Conservation (phyloP, 2,329 filamentous ascomycete genomes). For the Microsporum canis region DNA sequence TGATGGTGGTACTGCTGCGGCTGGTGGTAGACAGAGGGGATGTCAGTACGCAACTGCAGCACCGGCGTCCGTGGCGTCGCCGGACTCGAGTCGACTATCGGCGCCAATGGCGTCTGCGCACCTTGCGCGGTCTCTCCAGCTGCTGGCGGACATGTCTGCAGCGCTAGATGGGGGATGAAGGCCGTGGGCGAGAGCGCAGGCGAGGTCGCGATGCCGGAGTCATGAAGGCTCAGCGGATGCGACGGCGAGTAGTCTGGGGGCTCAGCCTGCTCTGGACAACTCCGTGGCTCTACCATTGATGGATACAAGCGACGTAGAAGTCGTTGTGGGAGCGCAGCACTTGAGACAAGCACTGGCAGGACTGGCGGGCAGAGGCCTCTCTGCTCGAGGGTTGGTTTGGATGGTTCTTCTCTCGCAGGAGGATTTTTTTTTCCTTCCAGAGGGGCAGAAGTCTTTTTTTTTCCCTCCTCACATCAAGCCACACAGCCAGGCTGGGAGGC, state of each 20-base stretch:
- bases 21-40: conserved; percentile 4
- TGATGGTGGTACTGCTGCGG: background rate
- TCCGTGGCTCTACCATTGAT: conserved; percentile 3
- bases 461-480: background rate
- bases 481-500: background rate
- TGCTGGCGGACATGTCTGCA: background rate
- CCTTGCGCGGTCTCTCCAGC: background rate
- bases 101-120: background rate
- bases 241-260: background rate
- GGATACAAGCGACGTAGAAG: background rate
- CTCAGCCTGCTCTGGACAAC: conserved; percentile 2
- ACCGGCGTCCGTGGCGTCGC: conserved; percentile 9
- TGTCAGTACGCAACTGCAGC: conserved; percentile 11
- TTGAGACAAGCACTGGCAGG: background rate
- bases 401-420: background rate
- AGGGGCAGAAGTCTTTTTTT: background rate
- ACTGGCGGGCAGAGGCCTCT: background rate
- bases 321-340: background rate
- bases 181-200: background rate
- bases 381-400: background rate
- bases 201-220: background rate
- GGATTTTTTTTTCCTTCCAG: background rate
- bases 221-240: background rate
- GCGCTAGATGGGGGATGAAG: background rate
- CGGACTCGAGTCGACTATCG: background rate